These are phyloP conservation scores for Fraxinus platypoda DNA, from an alignment of 305 asterid genomes.

Conservation along the genomic window DNA sequence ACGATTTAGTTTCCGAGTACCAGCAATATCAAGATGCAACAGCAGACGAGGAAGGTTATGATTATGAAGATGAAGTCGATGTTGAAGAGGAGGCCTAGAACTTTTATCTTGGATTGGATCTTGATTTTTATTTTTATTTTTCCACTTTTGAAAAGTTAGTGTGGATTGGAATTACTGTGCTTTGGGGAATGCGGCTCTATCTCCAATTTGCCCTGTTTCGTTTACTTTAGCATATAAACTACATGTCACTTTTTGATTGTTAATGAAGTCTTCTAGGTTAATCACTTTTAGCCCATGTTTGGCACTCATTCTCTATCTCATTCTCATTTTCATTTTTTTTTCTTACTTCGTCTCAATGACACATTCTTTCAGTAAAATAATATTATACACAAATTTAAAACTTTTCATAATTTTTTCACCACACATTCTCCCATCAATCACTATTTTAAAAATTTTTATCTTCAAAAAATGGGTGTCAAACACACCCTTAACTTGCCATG, in stretches of 20 bases:
- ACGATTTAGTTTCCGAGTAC: conserved; percentile 60
- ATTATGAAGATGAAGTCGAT: conserved; percentile 40
- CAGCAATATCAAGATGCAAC: conserved; percentile 73
- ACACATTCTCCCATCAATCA: no score
- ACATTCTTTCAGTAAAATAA: no score
- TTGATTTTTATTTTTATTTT: background rate
- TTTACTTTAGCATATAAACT: background rate
- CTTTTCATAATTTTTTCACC: no score
- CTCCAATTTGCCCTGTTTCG: conserved; percentile 17
- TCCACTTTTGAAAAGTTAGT: background rate
- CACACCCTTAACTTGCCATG: background rate
- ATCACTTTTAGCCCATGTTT: no score
- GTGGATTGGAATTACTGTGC: conserved; percentile 17
- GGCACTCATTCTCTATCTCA: no score
- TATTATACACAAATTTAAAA: no score
- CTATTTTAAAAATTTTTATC: no score
- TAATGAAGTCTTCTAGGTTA: conserved; percentile 14
- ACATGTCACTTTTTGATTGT: background rate
- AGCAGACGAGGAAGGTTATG: conserved; percentile 44
- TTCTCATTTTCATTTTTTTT: no score
- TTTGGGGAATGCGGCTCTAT: conserved; percentile 11
- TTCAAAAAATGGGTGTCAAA: no score
- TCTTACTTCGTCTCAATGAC: no score
- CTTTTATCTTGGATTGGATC: background rate
- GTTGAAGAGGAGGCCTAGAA: conserved; percentile 34